Evolutionary conservation across 2,329 filamentous ascomycete species (phyloP).

Genomic region (Diaporthe caulivora): DNA sequence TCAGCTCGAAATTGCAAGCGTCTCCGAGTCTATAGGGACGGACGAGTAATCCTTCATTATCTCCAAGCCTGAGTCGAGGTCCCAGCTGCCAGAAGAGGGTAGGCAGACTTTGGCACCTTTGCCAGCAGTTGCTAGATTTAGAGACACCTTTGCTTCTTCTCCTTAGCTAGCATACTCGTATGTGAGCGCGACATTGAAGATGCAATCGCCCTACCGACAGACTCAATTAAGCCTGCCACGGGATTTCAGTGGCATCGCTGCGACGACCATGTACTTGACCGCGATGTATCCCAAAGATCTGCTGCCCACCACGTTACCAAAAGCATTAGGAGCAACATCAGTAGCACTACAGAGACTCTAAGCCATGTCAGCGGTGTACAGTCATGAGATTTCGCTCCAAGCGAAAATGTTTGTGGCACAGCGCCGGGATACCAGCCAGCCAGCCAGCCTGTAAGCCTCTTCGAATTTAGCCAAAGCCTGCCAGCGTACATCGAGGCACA

Average conservation of each 20-base stretch:
- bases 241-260: neutral
- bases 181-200: neutral
- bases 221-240: neutral
- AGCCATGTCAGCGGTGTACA: neutral
- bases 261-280: neutral
- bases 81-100: neutral
- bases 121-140: neutral
- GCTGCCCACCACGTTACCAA: neutral
- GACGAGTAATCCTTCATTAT: neutral
- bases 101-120: neutral
- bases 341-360: neutral
- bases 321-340: neutral
- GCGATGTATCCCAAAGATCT: neutral
- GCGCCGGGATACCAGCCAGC: neutral
- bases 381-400: neutral
- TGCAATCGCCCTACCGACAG: neutral
- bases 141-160: neutral
- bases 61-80: neutral
- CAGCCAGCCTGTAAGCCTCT: neutral
- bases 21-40: neutral
- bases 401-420: neutral
- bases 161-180: neutral
- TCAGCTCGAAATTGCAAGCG: neutral
- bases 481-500: neutral
- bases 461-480: neutral